Evolutionary conservation across 768 basidiomycete genomes (phyloP).

Genomic region (Zangia roseola): DNA sequence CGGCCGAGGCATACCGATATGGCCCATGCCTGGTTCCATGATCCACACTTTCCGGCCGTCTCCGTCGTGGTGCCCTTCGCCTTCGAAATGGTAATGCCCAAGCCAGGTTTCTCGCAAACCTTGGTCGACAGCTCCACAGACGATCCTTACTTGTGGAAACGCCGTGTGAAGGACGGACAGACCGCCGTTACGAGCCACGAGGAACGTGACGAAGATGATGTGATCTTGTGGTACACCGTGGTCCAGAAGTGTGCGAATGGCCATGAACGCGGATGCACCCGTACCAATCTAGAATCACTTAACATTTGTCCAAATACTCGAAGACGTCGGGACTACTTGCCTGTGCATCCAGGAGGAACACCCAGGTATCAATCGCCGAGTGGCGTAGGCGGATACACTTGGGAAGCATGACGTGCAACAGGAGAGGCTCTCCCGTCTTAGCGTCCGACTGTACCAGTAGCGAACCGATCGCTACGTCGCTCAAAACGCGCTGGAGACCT

Average conservation of each 20-base stretch:
- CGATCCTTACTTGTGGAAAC: slow-evolving; percentile 82
- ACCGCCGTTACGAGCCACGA: slow-evolving; percentile 83
- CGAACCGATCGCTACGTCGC: slow-evolving; percentile 84
- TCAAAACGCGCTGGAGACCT: slow-evolving; percentile 85
- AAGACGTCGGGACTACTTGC: slow-evolving; percentile 33
- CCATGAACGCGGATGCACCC: slow-evolving; percentile 92
- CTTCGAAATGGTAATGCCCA: slow-evolving; percentile 52
- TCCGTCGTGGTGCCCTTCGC: slow-evolving; percentile 38
- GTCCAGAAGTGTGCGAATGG: slow-evolving; percentile 88
- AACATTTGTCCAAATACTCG: too few relatives aligned
- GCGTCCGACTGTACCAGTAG: slow-evolving; percentile 88
- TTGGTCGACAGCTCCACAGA: slow-evolving; percentile 82
- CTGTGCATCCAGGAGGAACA: slow-evolving; percentile 90
- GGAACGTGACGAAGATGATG: slow-evolving; percentile 88
- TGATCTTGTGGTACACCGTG: slow-evolving; percentile 83
- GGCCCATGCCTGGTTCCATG: slow-evolving; percentile 86
- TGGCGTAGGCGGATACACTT: slow-evolving; percentile 63
- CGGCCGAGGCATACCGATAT: slow-evolving; percentile 58
- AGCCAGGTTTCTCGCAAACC: slow-evolving; percentile 75
- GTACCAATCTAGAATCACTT: slow-evolving; percentile 84
- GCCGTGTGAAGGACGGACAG: slow-evolving; percentile 73
- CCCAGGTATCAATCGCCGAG: slow-evolving; percentile 68
- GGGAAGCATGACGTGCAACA: slow-evolving; percentile 83
- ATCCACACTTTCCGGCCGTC: slow-evolving; percentile 72
- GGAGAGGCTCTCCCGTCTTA: slow-evolving; percentile 80